Conservation (phyloP, 2,329 filamentous ascomycete species). For the Paraphaeosphaeria minitans region DNA sequence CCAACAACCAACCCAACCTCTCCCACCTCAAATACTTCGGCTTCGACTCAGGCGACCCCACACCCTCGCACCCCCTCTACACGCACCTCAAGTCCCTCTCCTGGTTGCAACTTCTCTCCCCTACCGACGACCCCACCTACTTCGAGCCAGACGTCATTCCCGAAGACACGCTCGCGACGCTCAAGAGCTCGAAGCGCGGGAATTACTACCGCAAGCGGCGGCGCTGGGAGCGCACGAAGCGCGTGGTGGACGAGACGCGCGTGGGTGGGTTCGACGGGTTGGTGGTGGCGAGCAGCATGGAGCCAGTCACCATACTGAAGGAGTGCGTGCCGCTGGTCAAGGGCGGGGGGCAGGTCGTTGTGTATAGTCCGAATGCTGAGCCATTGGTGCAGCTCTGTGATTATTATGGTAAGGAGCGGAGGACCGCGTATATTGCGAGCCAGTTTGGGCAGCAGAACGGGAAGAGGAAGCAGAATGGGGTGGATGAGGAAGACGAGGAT, state of each 20-base stretch:
- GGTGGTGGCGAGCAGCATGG: slow-evolving; percentile 81
- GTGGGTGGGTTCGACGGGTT: slow-evolving; percentile 82
- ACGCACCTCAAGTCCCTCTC: slow-evolving; percentile 82
- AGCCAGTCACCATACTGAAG: slow-evolving; percentile 75
- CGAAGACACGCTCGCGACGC: slow-evolving; percentile 65
- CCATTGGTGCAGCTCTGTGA: slow-evolving; percentile 79
- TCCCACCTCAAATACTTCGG: slow-evolving; percentile 87
- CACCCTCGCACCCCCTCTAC: slow-evolving; percentile 75
- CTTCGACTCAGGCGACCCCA: slow-evolving; percentile 71
- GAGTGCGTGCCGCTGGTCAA: slow-evolving; percentile 78
- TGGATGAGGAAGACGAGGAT: slow-evolving; percentile 42
- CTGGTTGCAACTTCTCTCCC: slow-evolving; percentile 88
- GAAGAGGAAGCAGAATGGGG: slow-evolving; percentile 22
- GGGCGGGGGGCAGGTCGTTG: slow-evolving; percentile 81
- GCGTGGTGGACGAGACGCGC: slow-evolving; percentile 75
- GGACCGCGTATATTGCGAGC: slow-evolving; percentile 65
- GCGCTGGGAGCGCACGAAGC: slow-evolving; percentile 74
- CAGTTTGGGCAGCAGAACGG: slow-evolving; percentile 35
- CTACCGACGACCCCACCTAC: slow-evolving; percentile 76
- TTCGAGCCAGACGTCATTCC: slow-evolving; percentile 65
- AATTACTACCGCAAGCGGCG: slow-evolving; percentile 88
- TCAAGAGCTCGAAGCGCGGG: slow-evolving; percentile 82
- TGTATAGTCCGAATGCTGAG: slow-evolving; percentile 83
- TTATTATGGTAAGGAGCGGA: slow-evolving; percentile 78
- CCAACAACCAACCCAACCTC: slow-evolving; percentile 85